These are phyloP conservation scores for Cyberlindnera euphorbiae DNA, from an alignment of 805 yeast genomes.

Conservation along the genomic window DNA sequence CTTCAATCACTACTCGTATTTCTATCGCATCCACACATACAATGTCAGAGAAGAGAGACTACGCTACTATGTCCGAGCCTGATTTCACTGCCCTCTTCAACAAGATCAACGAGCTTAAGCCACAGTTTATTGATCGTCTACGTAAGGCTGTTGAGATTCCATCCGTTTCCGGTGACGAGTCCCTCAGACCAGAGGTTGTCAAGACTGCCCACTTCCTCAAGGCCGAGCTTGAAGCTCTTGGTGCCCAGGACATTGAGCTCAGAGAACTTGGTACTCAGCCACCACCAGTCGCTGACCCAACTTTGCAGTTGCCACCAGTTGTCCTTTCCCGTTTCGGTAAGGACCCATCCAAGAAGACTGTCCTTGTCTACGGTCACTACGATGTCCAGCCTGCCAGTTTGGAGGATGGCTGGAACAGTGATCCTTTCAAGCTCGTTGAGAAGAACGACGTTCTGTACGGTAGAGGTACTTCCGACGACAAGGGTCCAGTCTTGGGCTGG, in stretches of 20 bases:
- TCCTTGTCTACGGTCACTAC: constrained; percentile 92
- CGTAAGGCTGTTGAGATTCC: constrained; percentile 88
- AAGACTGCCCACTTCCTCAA: constrained; percentile 84
- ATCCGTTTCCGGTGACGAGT: constrained; percentile 89
- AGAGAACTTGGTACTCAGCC: constrained; percentile 87
- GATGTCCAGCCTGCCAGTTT: constrained; percentile 95
- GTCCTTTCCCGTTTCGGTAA: constrained; percentile 85
- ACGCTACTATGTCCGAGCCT: constrained; percentile 17
- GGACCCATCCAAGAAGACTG: constrained; percentile 80
- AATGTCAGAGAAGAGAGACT: constrained; percentile 10
- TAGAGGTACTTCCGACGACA: constrained; percentile 95
- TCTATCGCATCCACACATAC: too few species aligned
- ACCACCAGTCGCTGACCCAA: constrained; percentile 71
- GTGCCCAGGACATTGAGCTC: constrained; percentile 77
- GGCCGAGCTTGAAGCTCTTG: constrained; percentile 62
- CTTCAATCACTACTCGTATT: too few species aligned
- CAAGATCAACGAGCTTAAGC: constrained; percentile 65
- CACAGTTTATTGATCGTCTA: constrained; percentile 66
- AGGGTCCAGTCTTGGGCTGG: constrained; percentile 99
- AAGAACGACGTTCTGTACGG: constrained; percentile 73
- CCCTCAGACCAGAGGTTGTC: constrained; percentile 82
- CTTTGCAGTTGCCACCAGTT: constrained; percentile 83
- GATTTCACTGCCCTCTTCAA: constrained; percentile 17
- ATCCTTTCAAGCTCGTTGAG: constrained; percentile 77
- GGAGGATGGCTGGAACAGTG: constrained; percentile 95